phyloP scores from a whole-genome alignment of 2,329 filamentous ascomycete genomes.

The Xylariales sp. region DNA sequence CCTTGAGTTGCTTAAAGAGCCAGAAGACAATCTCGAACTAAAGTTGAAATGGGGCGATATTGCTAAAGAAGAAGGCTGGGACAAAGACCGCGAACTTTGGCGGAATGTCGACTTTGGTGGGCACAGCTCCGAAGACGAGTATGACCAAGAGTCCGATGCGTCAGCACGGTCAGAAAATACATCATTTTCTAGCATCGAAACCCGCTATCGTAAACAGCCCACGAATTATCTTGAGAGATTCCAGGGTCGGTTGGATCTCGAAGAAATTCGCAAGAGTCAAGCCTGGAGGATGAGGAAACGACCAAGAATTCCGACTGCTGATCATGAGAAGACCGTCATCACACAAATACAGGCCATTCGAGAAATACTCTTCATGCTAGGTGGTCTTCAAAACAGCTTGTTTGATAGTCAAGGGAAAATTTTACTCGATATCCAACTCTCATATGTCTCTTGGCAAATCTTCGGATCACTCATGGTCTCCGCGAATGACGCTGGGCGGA shows the following conservation, averaged over 20 bases:
- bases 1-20: slow-evolving; percentile 65
- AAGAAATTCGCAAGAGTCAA: slow-evolving; percentile 57
- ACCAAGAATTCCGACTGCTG: slow-evolving; percentile 48
- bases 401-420: slow-evolving; percentile 64
- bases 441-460: slow-evolving; percentile 62
- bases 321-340: slow-evolving; percentile 59
- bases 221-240: slow-evolving; percentile 53
- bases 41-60: slow-evolving; percentile 83
- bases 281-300: slow-evolving; percentile 55
- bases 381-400: slow-evolving; percentile 79
- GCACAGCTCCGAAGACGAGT: slow-evolving; percentile 73
- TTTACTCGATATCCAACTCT: slow-evolving; percentile 58
- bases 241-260: slow-evolving; percentile 51
- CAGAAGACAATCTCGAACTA: slow-evolving; percentile 57
- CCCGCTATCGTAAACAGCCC: slow-evolving; percentile 45
- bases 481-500: slow-evolving; percentile 61
- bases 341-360: slow-evolving; percentile 79
- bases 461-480: slow-evolving; percentile 61
- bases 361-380: slow-evolving; percentile 87
- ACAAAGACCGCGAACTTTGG: slow-evolving; percentile 76
- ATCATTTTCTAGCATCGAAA: slow-evolving; percentile 51
- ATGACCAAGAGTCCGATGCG: slow-evolving; percentile 53
- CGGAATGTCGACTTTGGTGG: slow-evolving; percentile 72
- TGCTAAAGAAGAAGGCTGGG: slow-evolving; percentile 78
- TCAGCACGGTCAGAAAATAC: slow-evolving; percentile 52